These are phyloP conservation scores for Orbilia blumenaviensis DNA, from an alignment of 2,329 filamentous ascomycete species.

Conservation along the genomic window DNA sequence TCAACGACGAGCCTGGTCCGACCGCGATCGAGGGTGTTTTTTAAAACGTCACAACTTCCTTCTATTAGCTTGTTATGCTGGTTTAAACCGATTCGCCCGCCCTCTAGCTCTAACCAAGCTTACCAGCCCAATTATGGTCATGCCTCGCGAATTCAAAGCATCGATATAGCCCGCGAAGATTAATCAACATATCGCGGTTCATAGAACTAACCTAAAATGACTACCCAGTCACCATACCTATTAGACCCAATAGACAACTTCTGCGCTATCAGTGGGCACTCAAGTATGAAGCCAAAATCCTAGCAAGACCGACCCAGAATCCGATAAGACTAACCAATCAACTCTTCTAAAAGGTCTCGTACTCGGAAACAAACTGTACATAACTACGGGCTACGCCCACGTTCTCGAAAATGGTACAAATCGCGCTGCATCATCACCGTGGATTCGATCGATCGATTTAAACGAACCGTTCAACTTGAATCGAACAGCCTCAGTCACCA, in stretches of 20 bases:
- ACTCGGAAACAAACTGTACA: constrained; percentile 25
- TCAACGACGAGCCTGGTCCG: too few species aligned
- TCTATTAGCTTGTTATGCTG: too few species aligned
- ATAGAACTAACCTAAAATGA: background rate
- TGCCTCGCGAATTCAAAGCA: too few species aligned
- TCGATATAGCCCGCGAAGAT: too few species aligned
- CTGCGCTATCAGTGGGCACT: constrained; percentile 35
- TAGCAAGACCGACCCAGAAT: background rate
- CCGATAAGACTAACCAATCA: background rate
- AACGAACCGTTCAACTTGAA: constrained; percentile 25
- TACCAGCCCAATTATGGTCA: too few species aligned
- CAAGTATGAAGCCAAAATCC: background rate
- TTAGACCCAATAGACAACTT: constrained; percentile 38
- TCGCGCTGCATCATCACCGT: constrained; percentile 21
- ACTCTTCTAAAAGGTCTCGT: constrained; percentile 1
- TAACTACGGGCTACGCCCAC: constrained; percentile 25
- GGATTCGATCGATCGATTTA: constrained; percentile 34
- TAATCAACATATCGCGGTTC: too few species aligned
- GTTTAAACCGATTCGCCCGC: too few species aligned
- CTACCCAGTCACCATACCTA: constrained; percentile 13
- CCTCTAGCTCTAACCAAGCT: too few species aligned
- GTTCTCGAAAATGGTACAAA: constrained; percentile 28
- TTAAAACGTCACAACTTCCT: too few species aligned
- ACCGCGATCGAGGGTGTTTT: too few species aligned
- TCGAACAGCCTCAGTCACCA: constrained; percentile 14